Conservation (phyloP, 305 asterid species). For the Caryopteris hybrid region DNA sequence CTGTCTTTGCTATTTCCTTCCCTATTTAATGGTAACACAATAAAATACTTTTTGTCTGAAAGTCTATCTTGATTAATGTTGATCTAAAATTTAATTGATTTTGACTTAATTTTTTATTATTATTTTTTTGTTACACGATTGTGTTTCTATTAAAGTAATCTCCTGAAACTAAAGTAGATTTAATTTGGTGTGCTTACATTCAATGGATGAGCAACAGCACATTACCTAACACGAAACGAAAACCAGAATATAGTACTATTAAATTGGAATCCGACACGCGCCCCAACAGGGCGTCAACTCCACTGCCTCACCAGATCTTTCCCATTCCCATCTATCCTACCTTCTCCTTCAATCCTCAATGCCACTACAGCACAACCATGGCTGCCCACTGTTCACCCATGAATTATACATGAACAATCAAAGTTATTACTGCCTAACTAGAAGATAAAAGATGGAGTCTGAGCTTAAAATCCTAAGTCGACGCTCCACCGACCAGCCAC, state of each 20-base stretch:
- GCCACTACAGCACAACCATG: slow-evolving; percentile 19
- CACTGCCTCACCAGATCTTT: slow-evolving; percentile 21
- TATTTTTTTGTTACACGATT: no score
- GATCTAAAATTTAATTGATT: no score
- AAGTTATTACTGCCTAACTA: not conserved
- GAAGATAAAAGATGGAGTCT: slow-evolving; percentile 37
- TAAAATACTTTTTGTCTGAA: no score
- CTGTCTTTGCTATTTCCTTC: no score
- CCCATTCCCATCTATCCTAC: not conserved
- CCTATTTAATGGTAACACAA: no score
- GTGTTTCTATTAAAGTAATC: no score
- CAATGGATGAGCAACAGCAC: no score
- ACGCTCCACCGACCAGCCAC: slow-evolving; percentile 22
- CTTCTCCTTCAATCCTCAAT: not conserved
- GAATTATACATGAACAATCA: not conserved
- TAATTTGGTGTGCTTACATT: no score
- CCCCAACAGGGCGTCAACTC: not conserved
- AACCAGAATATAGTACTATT: not conserved
- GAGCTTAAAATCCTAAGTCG: slow-evolving; percentile 52
- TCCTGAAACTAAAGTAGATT: no score
- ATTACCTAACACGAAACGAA: not conserved
- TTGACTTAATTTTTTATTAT: no score
- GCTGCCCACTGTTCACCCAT: slow-evolving; percentile 8
- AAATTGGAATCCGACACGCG: not conserved
- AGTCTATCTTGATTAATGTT: no score